Evolutionary conservation across 1,139 yeast genomes (phyloP).

Genomic region (Suhomyces bolitotheri): DNA sequence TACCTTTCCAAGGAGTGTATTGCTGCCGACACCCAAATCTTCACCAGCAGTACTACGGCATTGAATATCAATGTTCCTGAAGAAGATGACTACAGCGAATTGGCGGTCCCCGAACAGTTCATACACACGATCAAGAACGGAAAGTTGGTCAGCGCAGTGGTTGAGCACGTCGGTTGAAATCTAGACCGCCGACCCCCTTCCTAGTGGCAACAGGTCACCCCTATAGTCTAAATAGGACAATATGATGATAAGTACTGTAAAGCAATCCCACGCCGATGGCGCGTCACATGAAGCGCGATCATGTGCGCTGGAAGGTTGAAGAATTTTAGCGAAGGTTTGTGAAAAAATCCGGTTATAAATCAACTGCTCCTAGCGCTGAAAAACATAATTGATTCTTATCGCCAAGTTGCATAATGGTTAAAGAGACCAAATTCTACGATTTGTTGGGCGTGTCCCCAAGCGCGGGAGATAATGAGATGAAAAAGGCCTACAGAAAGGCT

Average conservation of each 20-base stretch:
- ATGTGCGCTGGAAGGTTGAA: constrained; percentile 11
- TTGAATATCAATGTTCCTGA: constrained; percentile 81
- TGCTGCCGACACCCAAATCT: constrained; percentile 62
- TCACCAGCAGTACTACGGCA: constrained; percentile 81
- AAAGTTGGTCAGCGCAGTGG: constrained; percentile 44
- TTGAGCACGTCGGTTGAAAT: constrained; percentile 49
- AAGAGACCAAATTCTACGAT: constrained; percentile 87
- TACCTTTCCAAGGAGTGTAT: constrained; percentile 74
- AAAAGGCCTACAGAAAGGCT: constrained; percentile 91
- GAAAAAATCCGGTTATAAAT: constrained; percentile 7
- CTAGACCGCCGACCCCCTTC: neutral
- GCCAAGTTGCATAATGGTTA: constrained; percentile 60
- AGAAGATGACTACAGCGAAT: constrained; percentile 65
- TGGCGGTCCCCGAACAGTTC: constrained; percentile 87
- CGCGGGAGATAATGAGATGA: constrained; percentile 82
- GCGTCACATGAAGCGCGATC: constrained; percentile 7
- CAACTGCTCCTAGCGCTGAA: neutral
- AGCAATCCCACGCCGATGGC: neutral
- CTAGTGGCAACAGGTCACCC: neutral
- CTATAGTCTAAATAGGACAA: constrained; percentile 1
- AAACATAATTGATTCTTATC: no score
- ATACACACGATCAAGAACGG: constrained; percentile 54
- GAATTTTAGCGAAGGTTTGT: constrained; percentile 12
- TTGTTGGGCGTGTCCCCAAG: constrained; percentile 74
- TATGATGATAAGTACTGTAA: neutral